These are phyloP conservation scores for Cytospora piceicola DNA, from an alignment of 2,329 filamentous ascomycete species.

Conservation along the genomic window DNA sequence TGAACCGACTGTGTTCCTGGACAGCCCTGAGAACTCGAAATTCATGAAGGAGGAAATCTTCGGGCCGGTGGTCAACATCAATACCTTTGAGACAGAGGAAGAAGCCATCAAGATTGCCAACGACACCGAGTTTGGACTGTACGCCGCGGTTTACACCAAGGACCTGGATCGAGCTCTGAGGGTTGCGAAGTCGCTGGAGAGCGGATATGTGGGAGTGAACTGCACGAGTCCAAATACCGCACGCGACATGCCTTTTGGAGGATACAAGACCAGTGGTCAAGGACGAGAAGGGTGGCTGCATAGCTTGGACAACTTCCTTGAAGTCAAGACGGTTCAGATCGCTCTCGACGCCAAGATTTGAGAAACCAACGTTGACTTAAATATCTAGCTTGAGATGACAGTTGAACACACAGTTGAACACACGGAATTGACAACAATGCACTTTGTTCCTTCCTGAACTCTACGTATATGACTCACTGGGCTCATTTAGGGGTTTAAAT, in stretches of 20 bases:
- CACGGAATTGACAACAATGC: not conserved
- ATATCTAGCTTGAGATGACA: too few species aligned
- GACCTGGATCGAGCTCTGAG: slow-evolving; percentile 51
- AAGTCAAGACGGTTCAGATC: slow-evolving; percentile 41
- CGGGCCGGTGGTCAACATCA: slow-evolving; percentile 64
- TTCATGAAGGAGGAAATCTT: slow-evolving; percentile 67
- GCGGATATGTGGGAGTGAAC: slow-evolving; percentile 65
- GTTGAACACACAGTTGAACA: too few species aligned
- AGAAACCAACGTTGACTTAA: not conserved
- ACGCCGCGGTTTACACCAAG: slow-evolving; percentile 58
- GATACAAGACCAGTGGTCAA: slow-evolving; percentile 46
- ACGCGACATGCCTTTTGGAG: slow-evolving; percentile 47
- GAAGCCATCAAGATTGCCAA: slow-evolving; percentile 59
- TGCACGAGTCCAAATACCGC: slow-evolving; percentile 43
- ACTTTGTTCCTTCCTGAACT: not conserved
- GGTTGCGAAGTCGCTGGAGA: slow-evolving; percentile 57
- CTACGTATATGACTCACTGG: too few species aligned
- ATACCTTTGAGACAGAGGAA: slow-evolving; percentile 60
- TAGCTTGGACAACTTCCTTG: slow-evolving; percentile 44
- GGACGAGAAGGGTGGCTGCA: slow-evolving; percentile 43
- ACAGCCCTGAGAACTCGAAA: slow-evolving; percentile 46
- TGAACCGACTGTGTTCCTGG: slow-evolving; percentile 51
- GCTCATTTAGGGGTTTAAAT: too few species aligned
- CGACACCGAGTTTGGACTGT: slow-evolving; percentile 60
- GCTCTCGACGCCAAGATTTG: slow-evolving; percentile 32